phyloP scores from a whole-genome alignment of 2,329 filamentous ascomycete genomes.

The Cercospora zeina region DNA sequence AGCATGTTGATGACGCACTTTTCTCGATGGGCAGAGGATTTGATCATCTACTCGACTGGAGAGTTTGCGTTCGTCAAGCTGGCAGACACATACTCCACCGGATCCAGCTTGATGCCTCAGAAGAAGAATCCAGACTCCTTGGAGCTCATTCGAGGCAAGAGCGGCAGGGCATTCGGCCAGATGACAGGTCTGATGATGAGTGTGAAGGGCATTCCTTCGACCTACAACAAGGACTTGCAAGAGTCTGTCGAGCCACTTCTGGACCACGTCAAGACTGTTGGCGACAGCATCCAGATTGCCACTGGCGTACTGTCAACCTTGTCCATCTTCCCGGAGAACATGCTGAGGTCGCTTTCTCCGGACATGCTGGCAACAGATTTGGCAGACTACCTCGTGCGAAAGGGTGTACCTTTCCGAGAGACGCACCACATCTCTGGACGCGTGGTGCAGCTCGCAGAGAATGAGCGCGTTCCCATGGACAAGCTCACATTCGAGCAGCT shows the following conservation, averaged over 20 bases:
- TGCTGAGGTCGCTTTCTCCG: constrained; percentile 74
- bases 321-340: constrained; percentile 68
- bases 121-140: constrained; percentile 81
- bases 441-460: constrained; percentile 70
- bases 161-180: constrained; percentile 74
- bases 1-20: constrained; percentile 77
- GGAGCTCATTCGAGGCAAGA: constrained; percentile 74
- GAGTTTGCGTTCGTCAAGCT: constrained; percentile 76
- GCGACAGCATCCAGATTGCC: constrained; percentile 78
- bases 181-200: constrained; percentile 79
- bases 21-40: constrained; percentile 77
- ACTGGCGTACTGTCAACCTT: constrained; percentile 77
- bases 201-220: constrained; percentile 72
- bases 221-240: constrained; percentile 92
- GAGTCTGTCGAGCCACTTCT: constrained; percentile 84
- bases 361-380: constrained; percentile 79
- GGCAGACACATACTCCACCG: constrained; percentile 78
- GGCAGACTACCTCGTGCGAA: constrained; percentile 63
- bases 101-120: constrained; percentile 75
- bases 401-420: constrained; percentile 74
- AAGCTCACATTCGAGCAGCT: constrained; percentile 66
- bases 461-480: constrained; percentile 67
- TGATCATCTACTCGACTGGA: constrained; percentile 76
- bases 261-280: constrained; percentile 77
- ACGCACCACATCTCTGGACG: constrained; percentile 76